These are phyloP conservation scores for Macroventuria anomochaeta DNA, from an alignment of 2,329 filamentous ascomycete genomes.

Conservation along the genomic window DNA sequence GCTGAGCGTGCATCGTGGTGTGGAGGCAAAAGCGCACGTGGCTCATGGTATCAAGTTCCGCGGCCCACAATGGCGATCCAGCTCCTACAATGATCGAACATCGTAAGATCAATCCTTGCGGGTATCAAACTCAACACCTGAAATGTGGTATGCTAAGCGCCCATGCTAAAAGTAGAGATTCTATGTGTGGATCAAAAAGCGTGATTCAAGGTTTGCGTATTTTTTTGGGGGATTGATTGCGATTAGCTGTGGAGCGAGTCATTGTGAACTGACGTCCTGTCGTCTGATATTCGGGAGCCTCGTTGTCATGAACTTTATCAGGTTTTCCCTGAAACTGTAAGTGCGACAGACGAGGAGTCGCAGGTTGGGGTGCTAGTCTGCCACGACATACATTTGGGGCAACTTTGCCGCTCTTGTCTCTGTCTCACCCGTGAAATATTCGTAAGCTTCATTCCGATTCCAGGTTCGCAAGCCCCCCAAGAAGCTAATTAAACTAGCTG, in stretches of 20 bases:
- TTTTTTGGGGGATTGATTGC: background rate
- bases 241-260: background rate
- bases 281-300: background rate
- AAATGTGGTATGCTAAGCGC: background rate
- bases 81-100: constrained; percentile 1
- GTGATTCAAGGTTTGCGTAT: background rate
- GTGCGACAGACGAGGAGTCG: constrained; percentile 11
- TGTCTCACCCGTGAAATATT: background rate
- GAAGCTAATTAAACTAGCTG: background rate
- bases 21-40: background rate
- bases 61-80: background rate
- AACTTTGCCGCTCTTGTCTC: constrained; percentile 2
- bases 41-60: background rate
- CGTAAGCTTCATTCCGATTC: background rate
- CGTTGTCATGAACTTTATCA: constrained; percentile 1
- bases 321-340: constrained; percentile 12
- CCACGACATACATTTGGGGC: background rate
- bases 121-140: background rate
- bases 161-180: background rate
- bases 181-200: background rate
- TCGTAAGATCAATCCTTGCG: background rate
- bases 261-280: background rate
- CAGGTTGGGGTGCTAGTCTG: background rate
- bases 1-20: background rate
- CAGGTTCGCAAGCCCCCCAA: background rate